Evolutionary conservation across 139 green algal genomes (phyloP).

Genomic region (Nannochloris sp.): DNA sequence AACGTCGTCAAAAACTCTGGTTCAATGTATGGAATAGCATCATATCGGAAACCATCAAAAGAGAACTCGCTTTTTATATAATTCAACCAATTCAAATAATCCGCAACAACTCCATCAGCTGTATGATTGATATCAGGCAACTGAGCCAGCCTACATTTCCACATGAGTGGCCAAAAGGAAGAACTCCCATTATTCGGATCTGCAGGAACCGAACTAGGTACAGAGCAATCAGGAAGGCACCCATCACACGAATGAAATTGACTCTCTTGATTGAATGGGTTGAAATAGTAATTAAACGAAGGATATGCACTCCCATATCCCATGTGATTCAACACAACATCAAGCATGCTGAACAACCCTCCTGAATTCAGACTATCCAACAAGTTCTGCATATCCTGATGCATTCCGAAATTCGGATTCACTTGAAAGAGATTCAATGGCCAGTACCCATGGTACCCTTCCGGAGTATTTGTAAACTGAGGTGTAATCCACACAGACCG

Average conservation of each 20-base stretch:
- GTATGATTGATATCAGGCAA: slow-evolving; percentile 24
- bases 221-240: not conserved
- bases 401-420: slow-evolving; percentile 6
- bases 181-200: not conserved
- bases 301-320: slow-evolving; percentile 9
- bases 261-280: not conserved
- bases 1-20: slow-evolving; percentile 5
- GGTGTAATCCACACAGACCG: not conserved
- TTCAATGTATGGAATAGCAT: slow-evolving; percentile 3
- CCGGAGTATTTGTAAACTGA: not conserved
- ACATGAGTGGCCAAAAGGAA: not conserved
- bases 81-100: slow-evolving; percentile 3
- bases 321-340: slow-evolving; percentile 31
- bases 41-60: slow-evolving; percentile 7
- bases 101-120: not conserved
- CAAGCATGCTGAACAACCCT: slow-evolving; percentile 13
- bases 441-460: slow-evolving; percentile 14
- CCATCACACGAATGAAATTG: not conserved
- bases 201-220: not conserved
- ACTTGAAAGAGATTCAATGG: not conserved
- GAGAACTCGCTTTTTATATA: slow-evolving; percentile 5
- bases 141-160: slow-evolving; percentile 14
- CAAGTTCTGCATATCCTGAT: not conserved
- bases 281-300: not conserved
- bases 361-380: not conserved